Conservation (phyloP, 2,329 filamentous ascomycete species). For the Fusarium sp. region DNA sequence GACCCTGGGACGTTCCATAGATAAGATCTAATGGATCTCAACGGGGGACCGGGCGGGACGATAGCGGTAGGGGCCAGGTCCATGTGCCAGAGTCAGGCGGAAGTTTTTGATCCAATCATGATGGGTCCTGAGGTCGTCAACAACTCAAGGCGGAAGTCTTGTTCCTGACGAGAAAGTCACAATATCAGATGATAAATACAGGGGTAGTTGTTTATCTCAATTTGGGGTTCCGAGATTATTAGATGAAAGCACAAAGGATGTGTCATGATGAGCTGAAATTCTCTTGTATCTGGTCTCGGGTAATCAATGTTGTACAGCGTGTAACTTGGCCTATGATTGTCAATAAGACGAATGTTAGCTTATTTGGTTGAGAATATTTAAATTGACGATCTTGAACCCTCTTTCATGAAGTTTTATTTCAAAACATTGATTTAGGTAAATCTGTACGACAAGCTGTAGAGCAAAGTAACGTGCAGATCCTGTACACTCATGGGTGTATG, state of each 20-base stretch:
- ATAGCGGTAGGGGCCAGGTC: constrained; percentile 10
- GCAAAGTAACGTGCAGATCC: background rate
- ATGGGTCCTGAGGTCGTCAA: background rate
- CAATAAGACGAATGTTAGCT: fast-evolving
- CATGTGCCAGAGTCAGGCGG: constrained; percentile 42
- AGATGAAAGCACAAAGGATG: background rate
- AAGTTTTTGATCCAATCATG: constrained; percentile 15
- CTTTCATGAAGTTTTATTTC: background rate
- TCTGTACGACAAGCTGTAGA: background rate
- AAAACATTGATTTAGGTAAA: background rate
- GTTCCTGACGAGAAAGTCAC: background rate
- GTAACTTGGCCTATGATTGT: background rate
- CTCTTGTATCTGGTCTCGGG: background rate
- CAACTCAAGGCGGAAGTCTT: background rate
- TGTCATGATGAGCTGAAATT: constrained; percentile 4
- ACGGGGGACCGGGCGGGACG: constrained; percentile 15
- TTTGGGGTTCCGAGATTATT: background rate
- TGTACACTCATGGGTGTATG: background rate
- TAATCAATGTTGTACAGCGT: background rate
- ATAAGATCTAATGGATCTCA: constrained; percentile 32
- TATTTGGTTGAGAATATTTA: background rate
- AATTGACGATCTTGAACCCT: background rate
- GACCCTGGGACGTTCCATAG: constrained; percentile 3
- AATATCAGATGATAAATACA: background rate
- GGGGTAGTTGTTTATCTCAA: background rate